Evolutionary conservation across 495 filamentous ascomycete species (phyloP), one percentile per base, ranked within the genome.

Genomic region (Amphirosellinia nigrospora): DNA sequence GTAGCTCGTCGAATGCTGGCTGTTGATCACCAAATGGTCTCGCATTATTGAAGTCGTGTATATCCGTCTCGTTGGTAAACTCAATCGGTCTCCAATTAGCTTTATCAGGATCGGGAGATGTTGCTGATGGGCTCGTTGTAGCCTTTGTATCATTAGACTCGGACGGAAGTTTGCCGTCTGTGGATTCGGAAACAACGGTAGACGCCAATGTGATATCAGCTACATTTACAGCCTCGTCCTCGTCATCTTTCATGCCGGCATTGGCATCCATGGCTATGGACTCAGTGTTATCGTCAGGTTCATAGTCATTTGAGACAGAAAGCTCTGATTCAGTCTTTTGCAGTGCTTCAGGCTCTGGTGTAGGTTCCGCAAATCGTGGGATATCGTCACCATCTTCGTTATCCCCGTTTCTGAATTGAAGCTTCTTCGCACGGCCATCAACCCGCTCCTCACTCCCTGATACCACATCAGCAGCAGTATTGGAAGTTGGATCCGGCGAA

Each of bases 381-480:
- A 94, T 89, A 38, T 89, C 84, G 74, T 93, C 88, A 45, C 86
- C 89, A 74, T 89, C 88, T 28, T 83, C 85, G 26, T 80, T 83
- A 61, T 76, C 84, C 32, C 85, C 87, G 15, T 56, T 56, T 62
- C 90, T 87, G 74, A 88, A 86, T 77, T 74, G 34, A 23, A 39
- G 64, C 68, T 92, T 87, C 86, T 96, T 97, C 72, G 90, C 82
- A 23, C 93, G 89, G 2, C 78, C 82, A 19, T 83, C 75, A 39
- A 86, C 86, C 15, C 90, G 82, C 59, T 84, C 82, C 1, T 86
- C 77, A 23, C 81, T 82, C n/a, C 89, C 83, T 36, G 84, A 77
- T 38, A 81, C 75, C 19, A 70, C 71, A 19, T 82, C 79, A 41
- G 50, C 43, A 59, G 19, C 26, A 21, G 43, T 2, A 13, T 39